Base-by-base conservation (phyloP, 352 stramenopile species). In the Globisporangium carolinianum region DNA sequence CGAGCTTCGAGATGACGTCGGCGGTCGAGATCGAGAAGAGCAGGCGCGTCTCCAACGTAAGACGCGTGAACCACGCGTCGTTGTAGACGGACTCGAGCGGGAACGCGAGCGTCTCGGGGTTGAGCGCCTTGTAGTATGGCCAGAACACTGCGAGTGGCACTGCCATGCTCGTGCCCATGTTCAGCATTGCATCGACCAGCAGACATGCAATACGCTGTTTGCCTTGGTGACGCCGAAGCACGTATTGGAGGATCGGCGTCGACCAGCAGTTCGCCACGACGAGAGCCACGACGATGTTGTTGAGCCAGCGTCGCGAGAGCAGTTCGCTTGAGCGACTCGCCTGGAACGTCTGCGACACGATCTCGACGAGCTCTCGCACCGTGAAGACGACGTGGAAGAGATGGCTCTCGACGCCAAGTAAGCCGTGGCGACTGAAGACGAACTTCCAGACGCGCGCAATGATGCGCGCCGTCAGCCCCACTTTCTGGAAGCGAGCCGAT, bases 21-120 rank as follows among this genome's bases (percentile, higher is more conserved):
- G 43, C 36, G 7, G 35, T 47, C 3, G 60, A 53, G 1, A 62
- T 35, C 17, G 65, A 61, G n/a, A 72, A 68, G 2, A 72, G 47
- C 18, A 62, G 50, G 47, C 62, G 51, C 53, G 61, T 66, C 54
- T 72, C 61, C 49, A 67, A 62, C 14, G 65, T 43, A 32, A 72
- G 47, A 12, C 62, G 62, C 14, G 54, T 41, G 41, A 66, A 66
- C 58, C 53, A 67, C 14, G 68, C 32, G 54, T 61, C 56, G 56
- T 63, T 47, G 42, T 70, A 68, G 9, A 71, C 47, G 1, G 62
- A 48, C 38, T 52, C 35, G 14, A 60, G 51, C 7, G 55, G 47
- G 18, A 72, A 72, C 11, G 53, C 53, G 24, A 57, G 62, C 1
- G 24, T 64, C 41, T 46, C 53, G 5, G 57, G 50, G 18, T 62